Percentiles rank a stretch among this genome's conserved stretches.
Conservation (phyloP, 139 green algal species). For the Chlamydomonas sp. region DNA sequence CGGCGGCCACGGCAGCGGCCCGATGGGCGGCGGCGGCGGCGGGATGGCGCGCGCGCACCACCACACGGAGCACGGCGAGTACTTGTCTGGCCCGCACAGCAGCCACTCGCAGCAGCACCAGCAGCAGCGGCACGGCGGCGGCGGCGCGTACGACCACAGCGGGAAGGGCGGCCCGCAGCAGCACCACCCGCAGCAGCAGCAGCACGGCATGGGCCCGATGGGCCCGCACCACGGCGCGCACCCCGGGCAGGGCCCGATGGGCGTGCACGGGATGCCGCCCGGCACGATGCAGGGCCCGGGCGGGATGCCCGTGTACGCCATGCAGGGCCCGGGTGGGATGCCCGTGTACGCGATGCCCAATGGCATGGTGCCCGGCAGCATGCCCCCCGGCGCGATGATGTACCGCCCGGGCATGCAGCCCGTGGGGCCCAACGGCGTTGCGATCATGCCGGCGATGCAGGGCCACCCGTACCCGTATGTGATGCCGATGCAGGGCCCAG, state of each 20-base stretch:
- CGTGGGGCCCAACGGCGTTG: background rate
- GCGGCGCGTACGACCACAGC: background rate
- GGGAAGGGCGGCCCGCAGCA: background rate
- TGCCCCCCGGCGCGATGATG: background rate
- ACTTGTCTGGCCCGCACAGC: background rate
- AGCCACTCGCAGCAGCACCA: conserved; percentile 6
- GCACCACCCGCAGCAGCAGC: background rate
- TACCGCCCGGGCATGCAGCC: background rate
- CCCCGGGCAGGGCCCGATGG: background rate
- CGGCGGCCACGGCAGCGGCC: no score
- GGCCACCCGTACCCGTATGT: no score
- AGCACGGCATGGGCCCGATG: background rate
- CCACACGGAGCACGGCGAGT: background rate
- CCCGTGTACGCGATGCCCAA: background rate
- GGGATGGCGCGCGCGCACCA: conserved; percentile 3
- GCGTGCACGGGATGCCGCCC: background rate
- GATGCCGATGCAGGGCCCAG: background rate
- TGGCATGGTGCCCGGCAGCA: background rate
- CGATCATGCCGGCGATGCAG: no score
- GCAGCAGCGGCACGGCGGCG: background rate
- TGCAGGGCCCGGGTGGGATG: background rate
- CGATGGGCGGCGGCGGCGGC: background rate
- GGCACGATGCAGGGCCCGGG: background rate
- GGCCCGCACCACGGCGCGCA: background rate
- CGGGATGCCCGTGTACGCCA: background rate